Percentiles rank a stretch among this genome's conserved stretches.
These are phyloP conservation scores for Thelephora ganbajun DNA, from an alignment of 768 basidiomycete species.

Conservation along the genomic window DNA sequence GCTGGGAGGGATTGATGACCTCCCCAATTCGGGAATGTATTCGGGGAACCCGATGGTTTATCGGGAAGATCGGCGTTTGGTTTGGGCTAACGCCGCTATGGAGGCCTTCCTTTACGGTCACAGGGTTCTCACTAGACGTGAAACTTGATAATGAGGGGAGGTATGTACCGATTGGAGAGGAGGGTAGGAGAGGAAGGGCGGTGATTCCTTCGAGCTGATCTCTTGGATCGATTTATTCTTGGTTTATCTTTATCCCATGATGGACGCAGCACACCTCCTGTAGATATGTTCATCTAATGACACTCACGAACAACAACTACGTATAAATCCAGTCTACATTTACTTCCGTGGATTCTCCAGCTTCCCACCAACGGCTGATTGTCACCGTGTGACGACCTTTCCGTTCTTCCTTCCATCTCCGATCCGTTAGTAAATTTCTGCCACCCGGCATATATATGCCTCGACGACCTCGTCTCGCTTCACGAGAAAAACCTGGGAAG, in stretches of 20 bases:
- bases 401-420: no score
- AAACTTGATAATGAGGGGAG: slow-evolving; percentile 34
- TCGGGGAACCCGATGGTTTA: slow-evolving; percentile 18
- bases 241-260: no score
- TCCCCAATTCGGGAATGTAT: slow-evolving; percentile 17
- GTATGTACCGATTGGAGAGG: slow-evolving; percentile 32
- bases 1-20: slow-evolving; percentile 58
- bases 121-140: slow-evolving; percentile 49
- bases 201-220: background rate
- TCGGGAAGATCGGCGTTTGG: slow-evolving; percentile 50
- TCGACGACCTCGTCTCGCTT: slow-evolving; percentile 23
- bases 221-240: no score
- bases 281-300: no score
- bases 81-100: slow-evolving; percentile 53
- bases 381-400: no score
- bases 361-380: no score
- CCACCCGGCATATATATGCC: slow-evolving; percentile 20
- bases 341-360: no score
- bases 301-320: no score
- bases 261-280: no score
- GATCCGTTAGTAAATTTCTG: no score
- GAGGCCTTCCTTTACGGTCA: slow-evolving; percentile 34
- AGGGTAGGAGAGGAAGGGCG: background rate
- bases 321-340: no score
- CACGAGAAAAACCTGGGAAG: slow-evolving; percentile 10